Evolutionary conservation across 129 eudicot genomes (phyloP).

Genomic region (Tagetes erecta): DNA sequence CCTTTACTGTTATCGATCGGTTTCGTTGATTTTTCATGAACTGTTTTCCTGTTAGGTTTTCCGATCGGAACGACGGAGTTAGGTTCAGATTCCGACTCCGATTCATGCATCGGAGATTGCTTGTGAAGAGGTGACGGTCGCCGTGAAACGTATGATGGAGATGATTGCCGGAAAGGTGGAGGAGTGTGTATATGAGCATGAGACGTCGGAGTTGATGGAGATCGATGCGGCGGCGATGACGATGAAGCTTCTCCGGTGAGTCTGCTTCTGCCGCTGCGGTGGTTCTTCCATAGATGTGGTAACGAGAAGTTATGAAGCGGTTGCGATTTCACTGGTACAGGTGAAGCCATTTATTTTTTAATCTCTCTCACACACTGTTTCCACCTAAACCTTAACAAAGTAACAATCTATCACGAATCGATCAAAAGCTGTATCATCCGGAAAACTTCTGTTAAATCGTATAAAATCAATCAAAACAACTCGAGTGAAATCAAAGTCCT

Average conservation of each 20-base stretch:
- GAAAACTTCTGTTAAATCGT: not conserved
- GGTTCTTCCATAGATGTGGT: constrained; percentile 70
- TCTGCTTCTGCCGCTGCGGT: constrained; percentile 44
- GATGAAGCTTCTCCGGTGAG: constrained; percentile 36
- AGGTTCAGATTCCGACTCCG: constrained; percentile 43
- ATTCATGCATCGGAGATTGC: constrained; percentile 47
- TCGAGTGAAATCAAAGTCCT: too few species aligned
- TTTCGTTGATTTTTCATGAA: constrained; percentile 18
- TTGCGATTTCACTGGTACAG: constrained; percentile 65
- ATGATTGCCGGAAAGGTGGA: constrained; percentile 28
- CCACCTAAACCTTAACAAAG: too few species aligned
- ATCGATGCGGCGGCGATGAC: constrained; percentile 38
- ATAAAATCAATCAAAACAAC: too few species aligned
- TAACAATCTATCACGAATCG: constrained; percentile 9
- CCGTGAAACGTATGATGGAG: constrained; percentile 31
- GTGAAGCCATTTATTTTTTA: constrained; percentile 49
- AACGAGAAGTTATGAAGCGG: constrained; percentile 70
- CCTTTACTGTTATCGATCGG: constrained; percentile 12
- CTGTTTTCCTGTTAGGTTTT: constrained; percentile 13
- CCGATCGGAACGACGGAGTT: constrained; percentile 18
- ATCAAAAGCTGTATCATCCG: constrained; percentile 22
- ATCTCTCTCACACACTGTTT: not conserved
- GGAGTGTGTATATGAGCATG: constrained; percentile 30
- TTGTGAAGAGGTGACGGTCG: constrained; percentile 33
- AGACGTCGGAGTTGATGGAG: constrained; percentile 27